Conservation (phyloP, 1,284 basidiomycete species). For the Fomitopsis schrenkii region DNA sequence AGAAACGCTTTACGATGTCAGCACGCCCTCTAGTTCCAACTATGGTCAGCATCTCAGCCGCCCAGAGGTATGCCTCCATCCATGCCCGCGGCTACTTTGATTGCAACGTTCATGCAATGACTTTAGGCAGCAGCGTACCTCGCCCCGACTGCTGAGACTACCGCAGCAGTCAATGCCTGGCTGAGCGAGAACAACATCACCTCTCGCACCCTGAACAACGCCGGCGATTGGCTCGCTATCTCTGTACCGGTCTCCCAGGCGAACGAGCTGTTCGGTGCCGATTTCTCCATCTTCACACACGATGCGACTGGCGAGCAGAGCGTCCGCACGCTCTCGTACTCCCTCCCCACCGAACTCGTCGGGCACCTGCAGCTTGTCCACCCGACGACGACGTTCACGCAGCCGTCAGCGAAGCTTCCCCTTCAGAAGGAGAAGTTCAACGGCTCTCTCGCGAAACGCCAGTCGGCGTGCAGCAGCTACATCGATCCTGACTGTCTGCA, state of each 20-base stretch:
- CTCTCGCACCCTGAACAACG: slow-evolving; percentile 21
- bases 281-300: slow-evolving; percentile 37
- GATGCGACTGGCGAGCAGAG: slow-evolving; percentile 25
- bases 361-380: slow-evolving; percentile 38
- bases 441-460: slow-evolving; percentile 37
- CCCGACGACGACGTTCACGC: slow-evolving; percentile 32
- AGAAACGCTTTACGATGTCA: slow-evolving; percentile 20
- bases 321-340: slow-evolving; percentile 38
- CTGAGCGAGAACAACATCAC: slow-evolving; percentile 28
- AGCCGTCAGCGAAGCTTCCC: not conserved
- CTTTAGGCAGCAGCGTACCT: slow-evolving; percentile 33
- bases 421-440: slow-evolving; percentile 24
- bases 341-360: slow-evolving; percentile 33
- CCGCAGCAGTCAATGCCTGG: slow-evolving; percentile 30
- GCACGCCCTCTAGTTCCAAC: slow-evolving; percentile 25
- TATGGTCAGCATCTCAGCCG: slow-evolving; percentile 29
- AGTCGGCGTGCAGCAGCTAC: slow-evolving; percentile 1
- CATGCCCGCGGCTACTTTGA: not conserved
- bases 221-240: slow-evolving; percentile 19
- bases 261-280: slow-evolving; percentile 31
- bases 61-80: slow-evolving; percentile 21
- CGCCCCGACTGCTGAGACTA: slow-evolving; percentile 28
- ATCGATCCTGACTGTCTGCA: slow-evolving; percentile 55
- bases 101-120: not conserved
- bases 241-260: slow-evolving; percentile 28